These are phyloP conservation scores for Pleurotus tuoliensis DNA, from an alignment of 768 basidiomycete genomes.

Conservation along the genomic window DNA sequence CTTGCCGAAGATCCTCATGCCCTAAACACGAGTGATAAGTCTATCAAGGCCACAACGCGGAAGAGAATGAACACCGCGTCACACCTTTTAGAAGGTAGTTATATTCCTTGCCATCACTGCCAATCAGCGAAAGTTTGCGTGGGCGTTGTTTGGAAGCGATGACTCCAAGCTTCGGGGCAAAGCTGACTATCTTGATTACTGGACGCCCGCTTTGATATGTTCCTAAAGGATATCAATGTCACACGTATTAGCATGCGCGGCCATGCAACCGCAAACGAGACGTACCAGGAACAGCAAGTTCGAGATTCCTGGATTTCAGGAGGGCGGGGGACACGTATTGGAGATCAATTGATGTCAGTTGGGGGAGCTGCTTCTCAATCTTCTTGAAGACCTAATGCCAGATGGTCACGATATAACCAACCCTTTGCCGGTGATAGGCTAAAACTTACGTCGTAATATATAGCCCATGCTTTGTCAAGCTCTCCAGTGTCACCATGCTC, in stretches of 20 bases:
- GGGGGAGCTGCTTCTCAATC: slow-evolving; percentile 90
- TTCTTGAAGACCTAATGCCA: slow-evolving; percentile 82
- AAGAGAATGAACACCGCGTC: not conserved
- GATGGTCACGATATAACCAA: not conserved
- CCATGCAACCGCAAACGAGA: not conserved
- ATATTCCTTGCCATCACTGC: slow-evolving; percentile 91
- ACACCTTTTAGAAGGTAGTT: slow-evolving; percentile 88
- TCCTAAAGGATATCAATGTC: slow-evolving; percentile 37
- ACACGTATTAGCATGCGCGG: not conserved
- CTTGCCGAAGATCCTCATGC: slow-evolving; percentile 97
- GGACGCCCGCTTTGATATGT: slow-evolving; percentile 89
- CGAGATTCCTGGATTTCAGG: slow-evolving; percentile 83
- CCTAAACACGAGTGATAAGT: slow-evolving; percentile 40
- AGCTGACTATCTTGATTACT: slow-evolving; percentile 78
- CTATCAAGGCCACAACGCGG: not conserved
- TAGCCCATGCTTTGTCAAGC: slow-evolving; percentile 97
- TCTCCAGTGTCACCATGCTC: slow-evolving; percentile 84
- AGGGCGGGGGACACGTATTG: slow-evolving; percentile 96
- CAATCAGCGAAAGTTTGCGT: slow-evolving; percentile 79
- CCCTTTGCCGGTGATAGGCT: not conserved
- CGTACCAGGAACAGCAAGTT: slow-evolving; percentile 90
- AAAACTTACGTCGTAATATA: slow-evolving; percentile 84
- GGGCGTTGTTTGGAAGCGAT: slow-evolving; percentile 99
- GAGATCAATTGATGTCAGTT: slow-evolving; percentile 84
- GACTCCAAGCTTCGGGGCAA: slow-evolving; percentile 86